Evolutionary conservation across 1,139 yeast species (phyloP).

Genomic region (Hyphopichia buzzinii): DNA sequence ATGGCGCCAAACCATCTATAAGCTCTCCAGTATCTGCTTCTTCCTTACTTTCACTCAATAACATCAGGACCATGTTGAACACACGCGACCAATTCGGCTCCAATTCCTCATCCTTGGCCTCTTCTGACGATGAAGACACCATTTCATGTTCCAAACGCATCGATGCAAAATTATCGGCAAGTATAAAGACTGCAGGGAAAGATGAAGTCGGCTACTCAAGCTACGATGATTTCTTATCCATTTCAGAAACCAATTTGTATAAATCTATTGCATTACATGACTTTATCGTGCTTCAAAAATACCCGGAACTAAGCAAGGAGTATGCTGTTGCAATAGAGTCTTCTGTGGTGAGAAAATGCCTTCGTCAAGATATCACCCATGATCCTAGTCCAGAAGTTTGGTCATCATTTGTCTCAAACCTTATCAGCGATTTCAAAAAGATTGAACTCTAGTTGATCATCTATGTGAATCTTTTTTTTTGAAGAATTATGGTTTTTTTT

Average conservation of each 20-base stretch:
- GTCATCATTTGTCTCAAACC: not conserved
- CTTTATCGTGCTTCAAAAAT: conserved; percentile 16
- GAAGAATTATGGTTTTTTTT: too few relatives aligned
- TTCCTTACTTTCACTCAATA: conserved; percentile 18
- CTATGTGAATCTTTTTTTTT: too few relatives aligned
- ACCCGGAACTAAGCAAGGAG: conserved; percentile 1
- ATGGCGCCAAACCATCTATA: not conserved
- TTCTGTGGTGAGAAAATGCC: conserved; percentile 6
- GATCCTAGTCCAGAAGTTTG: conserved; percentile 1
- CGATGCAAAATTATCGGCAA: conserved; percentile 6
- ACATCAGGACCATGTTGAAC: conserved; percentile 1
- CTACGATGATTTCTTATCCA: conserved; percentile 1
- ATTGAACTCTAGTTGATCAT: not conserved
- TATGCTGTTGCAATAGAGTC: conserved; percentile 18
- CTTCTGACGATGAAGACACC: conserved; percentile 23
- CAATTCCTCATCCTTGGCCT: conserved; percentile 12
- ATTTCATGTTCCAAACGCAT: conserved; percentile 4
- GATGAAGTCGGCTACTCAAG: conserved; percentile 8
- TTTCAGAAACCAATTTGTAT: conserved; percentile 23
- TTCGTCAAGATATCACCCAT: conserved; percentile 1
- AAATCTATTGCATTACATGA: conserved; percentile 32
- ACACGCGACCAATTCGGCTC: not conserved
- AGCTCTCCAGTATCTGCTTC: conserved; percentile 21
- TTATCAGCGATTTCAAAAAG: conserved; percentile 2
- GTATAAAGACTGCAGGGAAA: conserved; percentile 6